Percentiles rank a stretch among this genome's conserved stretches.
Conservation (phyloP, 495 filamentous ascomycete species). For the Schizothecium vesticola region DNA sequence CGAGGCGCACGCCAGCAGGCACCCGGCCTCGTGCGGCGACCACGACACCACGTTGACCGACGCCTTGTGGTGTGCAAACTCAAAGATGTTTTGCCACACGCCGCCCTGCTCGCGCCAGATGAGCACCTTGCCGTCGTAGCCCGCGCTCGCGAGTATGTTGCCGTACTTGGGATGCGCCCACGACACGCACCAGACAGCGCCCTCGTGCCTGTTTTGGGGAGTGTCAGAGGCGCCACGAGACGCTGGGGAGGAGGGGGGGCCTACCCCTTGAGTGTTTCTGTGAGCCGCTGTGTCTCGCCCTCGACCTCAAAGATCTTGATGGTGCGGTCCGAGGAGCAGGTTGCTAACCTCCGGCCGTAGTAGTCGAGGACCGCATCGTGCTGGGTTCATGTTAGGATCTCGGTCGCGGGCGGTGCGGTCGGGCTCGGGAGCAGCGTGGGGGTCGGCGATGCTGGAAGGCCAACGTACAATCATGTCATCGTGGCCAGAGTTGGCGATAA, state of each 20-base stretch:
- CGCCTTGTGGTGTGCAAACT: slow-evolving; percentile 85
- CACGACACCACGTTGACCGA: slow-evolving; percentile 94
- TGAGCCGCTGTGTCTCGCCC: slow-evolving; percentile 81
- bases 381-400: slow-evolving; percentile 41
- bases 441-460: not conserved
- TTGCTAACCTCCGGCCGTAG: slow-evolving; percentile 93
- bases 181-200: slow-evolving; percentile 92
- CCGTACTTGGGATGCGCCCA: slow-evolving; percentile 99
- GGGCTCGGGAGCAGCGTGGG: not conserved
- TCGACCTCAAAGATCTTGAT: slow-evolving; percentile 99
- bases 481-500: slow-evolving; percentile 54
- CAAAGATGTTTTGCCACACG: slow-evolving; percentile 77
- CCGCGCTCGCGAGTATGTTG: slow-evolving; percentile 89
- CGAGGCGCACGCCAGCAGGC: slow-evolving; percentile 88
- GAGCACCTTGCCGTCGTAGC: slow-evolving; percentile 95
- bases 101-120: slow-evolving; percentile 89
- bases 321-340: slow-evolving; percentile 94
- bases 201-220: slow-evolving; percentile 65
- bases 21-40: slow-evolving; percentile 94
- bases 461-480: slow-evolving; percentile 98
- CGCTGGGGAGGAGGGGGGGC: slow-evolving; percentile 18
- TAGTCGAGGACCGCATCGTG: slow-evolving; percentile 98
- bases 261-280: slow-evolving; percentile 93
- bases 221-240: not conserved
- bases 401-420: not conserved